Evolutionary conservation across 116 monocot genomes (phyloP).

Genomic region (Cymodocea nodosa): DNA sequence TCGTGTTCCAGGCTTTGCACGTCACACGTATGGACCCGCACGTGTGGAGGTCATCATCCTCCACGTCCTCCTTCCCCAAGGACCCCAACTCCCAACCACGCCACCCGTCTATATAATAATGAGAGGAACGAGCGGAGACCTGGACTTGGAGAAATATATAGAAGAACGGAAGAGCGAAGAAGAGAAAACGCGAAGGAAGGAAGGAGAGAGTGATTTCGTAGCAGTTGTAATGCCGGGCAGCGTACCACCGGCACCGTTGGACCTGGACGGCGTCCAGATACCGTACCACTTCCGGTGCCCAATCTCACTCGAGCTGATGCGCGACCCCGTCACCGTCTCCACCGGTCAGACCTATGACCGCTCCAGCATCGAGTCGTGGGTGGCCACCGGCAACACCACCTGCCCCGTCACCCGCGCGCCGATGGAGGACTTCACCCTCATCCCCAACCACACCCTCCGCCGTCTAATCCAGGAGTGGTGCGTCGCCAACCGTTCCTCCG

Average conservation of each 20-base stretch:
- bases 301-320: conserved; percentile 90
- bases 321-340: conserved; percentile 73
- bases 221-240: conserved; percentile 5
- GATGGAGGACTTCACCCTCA: conserved; percentile 13
- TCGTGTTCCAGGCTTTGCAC: no score
- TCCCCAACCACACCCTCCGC: conserved; percentile 94
- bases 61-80: no score
- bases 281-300: conserved; percentile 95
- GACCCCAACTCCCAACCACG: no score
- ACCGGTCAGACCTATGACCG: conserved; percentile 88
- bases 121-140: not conserved
- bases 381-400: conserved; percentile 20
- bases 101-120: not conserved
- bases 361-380: conserved; percentile 26
- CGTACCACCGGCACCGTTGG: conserved; percentile 4
- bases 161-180: no score
- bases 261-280: conserved; percentile 31
- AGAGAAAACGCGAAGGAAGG: not conserved
- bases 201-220: no score
- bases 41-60: not conserved
- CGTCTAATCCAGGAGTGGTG: conserved; percentile 95
- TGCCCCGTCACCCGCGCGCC: conserved; percentile 20
- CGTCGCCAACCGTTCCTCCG: conserved; percentile 61
- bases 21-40: not conserved
- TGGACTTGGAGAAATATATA: no score